phyloP scores from a whole-genome alignment of 352 stramenopile genomes.

The Phytophthora aleatoria region DNA sequence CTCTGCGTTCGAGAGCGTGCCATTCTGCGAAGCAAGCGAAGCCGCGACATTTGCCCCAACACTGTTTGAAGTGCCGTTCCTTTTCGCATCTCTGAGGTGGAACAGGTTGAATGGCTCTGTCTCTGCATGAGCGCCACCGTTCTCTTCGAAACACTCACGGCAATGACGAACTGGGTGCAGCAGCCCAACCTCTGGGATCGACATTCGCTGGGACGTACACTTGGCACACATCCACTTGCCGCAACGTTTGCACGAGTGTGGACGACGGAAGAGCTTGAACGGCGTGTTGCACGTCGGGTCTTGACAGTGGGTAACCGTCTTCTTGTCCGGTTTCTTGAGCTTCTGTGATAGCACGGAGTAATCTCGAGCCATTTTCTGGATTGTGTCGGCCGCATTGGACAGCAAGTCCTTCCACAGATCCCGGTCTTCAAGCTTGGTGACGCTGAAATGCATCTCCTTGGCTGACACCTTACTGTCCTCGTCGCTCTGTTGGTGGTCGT shows the following conservation, averaged over 20 bases:
- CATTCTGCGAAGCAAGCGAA: constrained; percentile 21
- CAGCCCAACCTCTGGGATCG: constrained; percentile 81
- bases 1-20: constrained; percentile 66
- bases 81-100: constrained; percentile 22
- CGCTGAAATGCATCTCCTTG: constrained; percentile 83
- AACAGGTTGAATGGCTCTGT: constrained; percentile 77
- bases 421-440: constrained; percentile 84
- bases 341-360: constrained; percentile 67
- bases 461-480: constrained; percentile 52
- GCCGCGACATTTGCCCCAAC: constrained; percentile 20
- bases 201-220: constrained; percentile 78
- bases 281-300: constrained; percentile 61
- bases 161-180: constrained; percentile 84
- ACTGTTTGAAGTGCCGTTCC: constrained; percentile 12
- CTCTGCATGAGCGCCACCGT: constrained; percentile 67
- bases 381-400: constrained; percentile 53
- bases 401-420: constrained; percentile 84
- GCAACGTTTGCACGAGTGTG: constrained; percentile 85
- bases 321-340: constrained; percentile 87
- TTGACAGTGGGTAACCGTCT: constrained; percentile 80
- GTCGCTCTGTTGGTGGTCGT: constrained; percentile 72
- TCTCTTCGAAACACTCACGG: constrained; percentile 69
- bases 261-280: constrained; percentile 86
- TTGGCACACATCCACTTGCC: constrained; percentile 88
- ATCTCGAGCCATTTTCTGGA: constrained; percentile 72